Evolutionary conservation across 139 green algal genomes (phyloP).

Genomic region (Astrephomene gubernaculifera): DNA sequence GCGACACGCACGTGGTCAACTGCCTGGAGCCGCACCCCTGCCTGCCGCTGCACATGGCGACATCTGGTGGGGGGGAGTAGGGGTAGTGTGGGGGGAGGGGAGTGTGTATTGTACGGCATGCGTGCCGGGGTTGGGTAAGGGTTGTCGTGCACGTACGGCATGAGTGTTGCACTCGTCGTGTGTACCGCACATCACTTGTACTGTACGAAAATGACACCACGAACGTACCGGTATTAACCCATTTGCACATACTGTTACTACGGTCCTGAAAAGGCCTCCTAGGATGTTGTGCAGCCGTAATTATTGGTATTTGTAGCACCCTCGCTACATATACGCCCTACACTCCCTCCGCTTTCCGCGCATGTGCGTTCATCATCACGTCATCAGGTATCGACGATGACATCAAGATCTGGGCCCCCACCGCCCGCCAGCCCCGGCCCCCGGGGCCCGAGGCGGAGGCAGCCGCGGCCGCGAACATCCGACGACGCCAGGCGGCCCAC

Average conservation of each 20-base stretch:
- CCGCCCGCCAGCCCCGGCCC: neutral
- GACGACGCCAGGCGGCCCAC: neutral
- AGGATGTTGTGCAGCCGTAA: neutral
- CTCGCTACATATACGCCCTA: neutral
- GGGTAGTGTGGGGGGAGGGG: neutral
- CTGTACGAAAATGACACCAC: neutral
- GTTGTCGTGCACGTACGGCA: neutral
- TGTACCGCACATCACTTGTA: neutral
- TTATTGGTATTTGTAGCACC: neutral
- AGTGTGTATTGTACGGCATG: neutral
- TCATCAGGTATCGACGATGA: slow-evolving; percentile 54
- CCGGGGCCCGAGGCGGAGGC: neutral
- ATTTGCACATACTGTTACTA: neutral
- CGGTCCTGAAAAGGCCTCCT: neutral
- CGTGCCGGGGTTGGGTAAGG: neutral
- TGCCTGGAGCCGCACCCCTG: slow-evolving; percentile 71
- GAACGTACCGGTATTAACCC: neutral
- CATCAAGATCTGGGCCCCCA: slow-evolving; percentile 66
- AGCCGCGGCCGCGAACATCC: neutral
- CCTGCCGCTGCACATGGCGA: slow-evolving; percentile 60
- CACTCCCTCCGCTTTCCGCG: neutral
- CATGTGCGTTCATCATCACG: neutral
- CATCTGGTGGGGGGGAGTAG: slow-evolving; percentile 42
- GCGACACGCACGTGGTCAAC: slow-evolving; percentile 64
- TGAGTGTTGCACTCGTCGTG: neutral